Conservation (phyloP, 768 basidiomycete species). For the Lactarius akahatsu region DNA sequence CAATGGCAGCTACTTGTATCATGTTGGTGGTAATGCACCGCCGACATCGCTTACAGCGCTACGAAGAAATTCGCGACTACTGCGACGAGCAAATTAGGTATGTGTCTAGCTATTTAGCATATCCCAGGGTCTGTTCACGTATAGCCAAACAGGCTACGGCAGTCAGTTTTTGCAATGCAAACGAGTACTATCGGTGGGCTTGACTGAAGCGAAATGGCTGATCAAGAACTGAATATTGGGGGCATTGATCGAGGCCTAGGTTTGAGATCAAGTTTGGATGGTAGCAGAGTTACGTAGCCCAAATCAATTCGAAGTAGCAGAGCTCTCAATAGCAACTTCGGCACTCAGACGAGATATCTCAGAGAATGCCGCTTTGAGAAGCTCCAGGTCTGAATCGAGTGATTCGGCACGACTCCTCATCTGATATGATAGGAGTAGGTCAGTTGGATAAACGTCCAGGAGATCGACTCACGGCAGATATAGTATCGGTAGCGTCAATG, state of each 20-base stretch:
- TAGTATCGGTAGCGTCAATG: slow-evolving; percentile 91
- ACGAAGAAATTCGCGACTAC: slow-evolving; percentile 27
- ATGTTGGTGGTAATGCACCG: slow-evolving; percentile 29
- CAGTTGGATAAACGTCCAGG: background rate
- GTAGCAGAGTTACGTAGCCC: background rate
- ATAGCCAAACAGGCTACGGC: slow-evolving; percentile 22
- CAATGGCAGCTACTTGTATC: slow-evolving; percentile 28
- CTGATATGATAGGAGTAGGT: slow-evolving; percentile 40
- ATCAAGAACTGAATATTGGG: background rate
- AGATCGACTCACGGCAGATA: slow-evolving; percentile 61
- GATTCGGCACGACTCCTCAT: slow-evolving; percentile 88
- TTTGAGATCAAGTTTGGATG: background rate
- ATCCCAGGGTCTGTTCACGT: background rate
- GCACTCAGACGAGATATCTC: slow-evolving; percentile 80
- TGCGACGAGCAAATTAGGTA: slow-evolving; percentile 29
- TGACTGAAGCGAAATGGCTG: slow-evolving; percentile 1
- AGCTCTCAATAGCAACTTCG: slow-evolving; percentile 56
- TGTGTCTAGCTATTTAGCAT: slow-evolving; percentile 3
- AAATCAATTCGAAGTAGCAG: slow-evolving; percentile 10
- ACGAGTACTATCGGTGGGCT: background rate
- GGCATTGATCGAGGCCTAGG: too few species aligned
- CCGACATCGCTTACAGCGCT: slow-evolving; percentile 27
- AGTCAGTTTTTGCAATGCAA: slow-evolving; percentile 11
- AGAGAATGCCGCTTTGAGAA: slow-evolving; percentile 76
- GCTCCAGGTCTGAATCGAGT: slow-evolving; percentile 80